phyloP scores from a whole-genome alignment of 305 asterid species.

The Coffea humblotiana region DNA sequence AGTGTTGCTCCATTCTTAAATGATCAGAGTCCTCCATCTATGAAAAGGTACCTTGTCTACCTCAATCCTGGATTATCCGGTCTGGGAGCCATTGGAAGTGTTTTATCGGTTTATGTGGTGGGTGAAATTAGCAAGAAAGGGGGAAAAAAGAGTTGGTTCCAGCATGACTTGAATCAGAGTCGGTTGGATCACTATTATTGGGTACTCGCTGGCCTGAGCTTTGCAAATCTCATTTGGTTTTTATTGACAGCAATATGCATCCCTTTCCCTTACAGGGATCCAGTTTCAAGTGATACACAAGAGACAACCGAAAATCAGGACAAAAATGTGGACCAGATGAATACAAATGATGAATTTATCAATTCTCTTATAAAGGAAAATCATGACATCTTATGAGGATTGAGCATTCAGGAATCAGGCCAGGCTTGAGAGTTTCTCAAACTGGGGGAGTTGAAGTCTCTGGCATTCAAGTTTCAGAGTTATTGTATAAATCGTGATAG shows the following conservation, averaged over 20 bases:
- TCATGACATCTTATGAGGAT: too few species aligned
- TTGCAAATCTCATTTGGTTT: slow-evolving; percentile 16
- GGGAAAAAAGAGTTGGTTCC: slow-evolving; percentile 26
- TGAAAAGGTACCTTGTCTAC: slow-evolving; percentile 23
- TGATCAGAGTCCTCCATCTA: slow-evolving; percentile 26
- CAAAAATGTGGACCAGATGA: background rate
- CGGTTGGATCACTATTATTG: slow-evolving; percentile 30
- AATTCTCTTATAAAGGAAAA: too few species aligned
- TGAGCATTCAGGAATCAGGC: too few species aligned
- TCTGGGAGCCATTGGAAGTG: slow-evolving; percentile 20
- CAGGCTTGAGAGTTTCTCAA: too few species aligned
- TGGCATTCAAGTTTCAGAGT: too few species aligned
- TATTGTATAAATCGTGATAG: too few species aligned
- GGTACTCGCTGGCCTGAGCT: slow-evolving; percentile 22
- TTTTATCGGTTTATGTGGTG: slow-evolving; percentile 17
- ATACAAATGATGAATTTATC: too few species aligned
- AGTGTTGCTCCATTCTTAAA: slow-evolving; percentile 21
- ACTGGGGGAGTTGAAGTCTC: too few species aligned
- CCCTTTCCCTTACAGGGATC: background rate
- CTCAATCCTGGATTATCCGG: slow-evolving; percentile 18
- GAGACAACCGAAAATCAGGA: background rate
- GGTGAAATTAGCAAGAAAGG: slow-evolving; percentile 20
- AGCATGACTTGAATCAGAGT: slow-evolving; percentile 22
- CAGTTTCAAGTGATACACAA: background rate
- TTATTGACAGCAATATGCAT: background rate